Base-by-base conservation (phyloP, 2,329 filamentous ascomycete species). In the Alternaria alternata region DNA sequence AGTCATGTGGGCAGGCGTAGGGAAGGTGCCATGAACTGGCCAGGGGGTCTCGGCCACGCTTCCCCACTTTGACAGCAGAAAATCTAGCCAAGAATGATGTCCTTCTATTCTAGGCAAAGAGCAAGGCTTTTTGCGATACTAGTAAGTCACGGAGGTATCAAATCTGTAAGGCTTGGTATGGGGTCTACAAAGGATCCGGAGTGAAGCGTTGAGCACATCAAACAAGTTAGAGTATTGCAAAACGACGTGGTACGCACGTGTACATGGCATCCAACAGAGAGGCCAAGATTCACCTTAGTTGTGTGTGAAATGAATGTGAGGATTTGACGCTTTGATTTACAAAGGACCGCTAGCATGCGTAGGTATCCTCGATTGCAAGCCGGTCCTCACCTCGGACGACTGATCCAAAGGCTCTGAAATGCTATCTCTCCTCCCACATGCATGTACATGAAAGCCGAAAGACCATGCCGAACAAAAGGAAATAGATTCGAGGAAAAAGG, bases 341-440 rank as follows among this genome's bases (percentile, higher is more conserved):
- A 75, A 78, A 74, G 71, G 73, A 75, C 75, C 75, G 70, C 75
- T 76, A 75, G 79, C 79, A 79, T 71, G 77, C 78, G 73, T 76
- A 80, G 79, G 78, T 76, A 77, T 82, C 80, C 80, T 82, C 78
- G 78, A 81, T 79, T 74, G 76, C 75, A 79, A 74, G 76, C 74
- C 74, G 72, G 74, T 78, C 76, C 76, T 79, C 73, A 71, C 77
- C 75, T 68, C 65, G 70, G 72, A 75, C 70, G 69, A 73, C 66
- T 69, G 59, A 71, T 74, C 75, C 68, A 69, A 69, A 76, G 62
- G 75, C 75, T 78, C 75, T 75, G 74, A 77, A 69, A 77, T 79
- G 76, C 76, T 68, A 78, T 78, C 76, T 79, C 76, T 68, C 74
- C 77, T 77, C 71, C 75, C 74, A 78, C 76, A 79, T 79, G 76